Conservation (phyloP, 352 stramenopile species). For the Phytophthora podocarpi region DNA sequence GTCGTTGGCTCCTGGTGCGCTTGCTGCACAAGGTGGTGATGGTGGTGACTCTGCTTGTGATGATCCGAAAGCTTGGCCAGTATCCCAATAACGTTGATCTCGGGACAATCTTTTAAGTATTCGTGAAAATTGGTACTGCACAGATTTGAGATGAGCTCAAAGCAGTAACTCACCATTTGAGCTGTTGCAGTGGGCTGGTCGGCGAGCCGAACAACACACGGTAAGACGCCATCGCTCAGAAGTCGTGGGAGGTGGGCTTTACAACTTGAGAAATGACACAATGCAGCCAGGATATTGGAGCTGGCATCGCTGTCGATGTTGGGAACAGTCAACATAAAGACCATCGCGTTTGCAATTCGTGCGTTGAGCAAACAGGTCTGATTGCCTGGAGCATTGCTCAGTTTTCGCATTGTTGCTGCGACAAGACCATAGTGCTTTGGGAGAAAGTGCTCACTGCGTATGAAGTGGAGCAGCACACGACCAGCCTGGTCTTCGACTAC, state of each 20-base stretch:
- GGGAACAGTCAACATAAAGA: constrained; percentile 47
- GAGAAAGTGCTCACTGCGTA: constrained; percentile 45
- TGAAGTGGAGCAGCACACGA: constrained; percentile 63
- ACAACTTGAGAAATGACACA: constrained; percentile 58
- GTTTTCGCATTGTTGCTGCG: constrained; percentile 59
- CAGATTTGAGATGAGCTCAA: constrained; percentile 77
- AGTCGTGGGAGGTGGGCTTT: constrained; percentile 44
- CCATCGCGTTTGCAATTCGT: constrained; percentile 50
- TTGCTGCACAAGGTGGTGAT: constrained; percentile 6
- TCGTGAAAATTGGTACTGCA: constrained; percentile 67
- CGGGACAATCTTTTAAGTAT: constrained; percentile 31
- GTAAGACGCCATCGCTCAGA: constrained; percentile 58
- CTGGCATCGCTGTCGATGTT: constrained; percentile 35
- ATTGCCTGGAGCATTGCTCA: constrained; percentile 71
- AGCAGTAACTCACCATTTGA: constrained; percentile 59
- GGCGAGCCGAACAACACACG: constrained; percentile 54
- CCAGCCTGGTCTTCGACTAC: constrained; percentile 57
- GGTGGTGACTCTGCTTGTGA: constrained; percentile 23
- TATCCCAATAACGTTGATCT: constrained; percentile 78
- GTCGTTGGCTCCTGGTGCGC: constrained; percentile 7
- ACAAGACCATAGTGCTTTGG: constrained; percentile 46
- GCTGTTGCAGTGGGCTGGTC: constrained; percentile 28
- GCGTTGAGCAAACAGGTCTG: constrained; percentile 49
- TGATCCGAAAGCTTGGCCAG: constrained; percentile 73
- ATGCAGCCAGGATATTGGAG: constrained; percentile 55